Evolutionary conservation across 371 early-diverging fungal genomes (phyloP).

Genomic region (Mucor saturninus): DNA sequence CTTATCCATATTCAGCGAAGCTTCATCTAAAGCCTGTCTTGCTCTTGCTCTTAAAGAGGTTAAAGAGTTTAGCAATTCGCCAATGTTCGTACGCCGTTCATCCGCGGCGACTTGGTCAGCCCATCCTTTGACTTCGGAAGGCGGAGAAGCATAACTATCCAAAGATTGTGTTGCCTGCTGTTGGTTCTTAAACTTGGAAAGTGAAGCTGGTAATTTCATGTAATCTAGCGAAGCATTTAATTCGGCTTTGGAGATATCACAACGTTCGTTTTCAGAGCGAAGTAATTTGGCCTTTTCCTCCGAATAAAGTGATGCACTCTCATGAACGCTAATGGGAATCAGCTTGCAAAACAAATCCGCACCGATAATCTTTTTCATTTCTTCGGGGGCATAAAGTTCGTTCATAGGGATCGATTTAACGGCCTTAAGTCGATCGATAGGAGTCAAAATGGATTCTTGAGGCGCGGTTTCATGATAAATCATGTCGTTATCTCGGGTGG

Average conservation of each 20-base stretch:
- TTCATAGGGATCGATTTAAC: slow-evolving; percentile 80
- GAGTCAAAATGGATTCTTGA: slow-evolving; percentile 73
- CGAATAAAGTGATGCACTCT: slow-evolving; percentile 89
- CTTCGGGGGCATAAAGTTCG: slow-evolving; percentile 70
- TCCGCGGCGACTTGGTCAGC: slow-evolving; percentile 63
- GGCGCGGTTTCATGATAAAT: slow-evolving; percentile 93
- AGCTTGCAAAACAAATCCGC: slow-evolving; percentile 87
- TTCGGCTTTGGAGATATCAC: slow-evolving; percentile 86
- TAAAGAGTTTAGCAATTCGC: slow-evolving; percentile 61
- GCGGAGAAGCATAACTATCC: slow-evolving; percentile 63
- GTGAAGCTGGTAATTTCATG: slow-evolving; percentile 80
- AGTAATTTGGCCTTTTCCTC: slow-evolving; percentile 94
- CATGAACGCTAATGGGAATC: slow-evolving; percentile 91
- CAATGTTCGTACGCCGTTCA: slow-evolving; percentile 47
- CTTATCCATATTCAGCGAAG: slow-evolving; percentile 70
- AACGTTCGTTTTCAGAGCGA: slow-evolving; percentile 76
- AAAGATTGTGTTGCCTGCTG: slow-evolving; percentile 52
- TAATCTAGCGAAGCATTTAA: slow-evolving; percentile 82
- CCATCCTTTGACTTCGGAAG: slow-evolving; percentile 65
- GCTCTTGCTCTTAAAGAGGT: slow-evolving; percentile 66
- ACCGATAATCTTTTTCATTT: slow-evolving; percentile 77
- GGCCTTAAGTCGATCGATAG: slow-evolving; percentile 81
- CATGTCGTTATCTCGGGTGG: slow-evolving; percentile 91
- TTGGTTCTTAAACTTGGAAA: slow-evolving; percentile 77
- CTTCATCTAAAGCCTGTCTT: slow-evolving; percentile 67